phyloP scores from a whole-genome alignment of 1,139 yeast genomes.

The Hemisphaericaspora xylanilytica region DNA sequence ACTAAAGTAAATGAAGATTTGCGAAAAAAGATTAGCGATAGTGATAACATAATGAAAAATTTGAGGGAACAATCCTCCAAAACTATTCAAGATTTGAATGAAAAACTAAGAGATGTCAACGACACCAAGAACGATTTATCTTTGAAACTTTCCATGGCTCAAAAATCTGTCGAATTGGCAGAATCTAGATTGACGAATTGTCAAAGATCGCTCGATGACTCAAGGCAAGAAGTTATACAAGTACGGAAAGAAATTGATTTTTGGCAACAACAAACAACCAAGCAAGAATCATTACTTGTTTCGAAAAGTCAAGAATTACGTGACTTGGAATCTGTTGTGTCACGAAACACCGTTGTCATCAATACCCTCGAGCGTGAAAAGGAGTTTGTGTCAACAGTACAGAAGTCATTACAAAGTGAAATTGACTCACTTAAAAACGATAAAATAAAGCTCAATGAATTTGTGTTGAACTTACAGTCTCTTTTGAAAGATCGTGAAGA shows the following conservation, averaged over 20 bases:
- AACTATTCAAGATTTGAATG: constrained; percentile 25
- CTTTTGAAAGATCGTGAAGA: constrained; percentile 63
- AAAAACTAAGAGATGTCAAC: constrained; percentile 26
- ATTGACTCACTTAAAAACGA: constrained; percentile 55
- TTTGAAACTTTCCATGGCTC: constrained; percentile 28
- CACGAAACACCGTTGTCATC: constrained; percentile 45
- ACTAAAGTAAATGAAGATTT: constrained; percentile 30
- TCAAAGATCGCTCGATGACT: constrained; percentile 39
- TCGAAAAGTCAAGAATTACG: constrained; percentile 58
- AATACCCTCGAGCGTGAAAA: constrained; percentile 57
- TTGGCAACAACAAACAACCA: constrained; percentile 53
- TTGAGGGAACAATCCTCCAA: constrained; percentile 28
- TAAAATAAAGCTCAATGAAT: constrained; percentile 55
- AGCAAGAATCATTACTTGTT: constrained; percentile 55
- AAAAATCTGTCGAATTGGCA: constrained; percentile 33
- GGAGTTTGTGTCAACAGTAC: constrained; percentile 47
- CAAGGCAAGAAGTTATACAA: constrained; percentile 47
- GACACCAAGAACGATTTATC: constrained; percentile 32
- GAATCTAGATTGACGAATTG: constrained; percentile 33
- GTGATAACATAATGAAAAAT: constrained; percentile 29
- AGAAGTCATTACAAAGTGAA: constrained; percentile 54
- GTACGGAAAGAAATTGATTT: constrained; percentile 42
- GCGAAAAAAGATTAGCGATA: constrained; percentile 26
- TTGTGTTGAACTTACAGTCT: constrained; percentile 61
- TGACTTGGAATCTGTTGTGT: constrained; percentile 52